phyloP scores from a whole-genome alignment of 2,329 filamentous ascomycete genomes.

The Neoascochyta sp. region DNA sequence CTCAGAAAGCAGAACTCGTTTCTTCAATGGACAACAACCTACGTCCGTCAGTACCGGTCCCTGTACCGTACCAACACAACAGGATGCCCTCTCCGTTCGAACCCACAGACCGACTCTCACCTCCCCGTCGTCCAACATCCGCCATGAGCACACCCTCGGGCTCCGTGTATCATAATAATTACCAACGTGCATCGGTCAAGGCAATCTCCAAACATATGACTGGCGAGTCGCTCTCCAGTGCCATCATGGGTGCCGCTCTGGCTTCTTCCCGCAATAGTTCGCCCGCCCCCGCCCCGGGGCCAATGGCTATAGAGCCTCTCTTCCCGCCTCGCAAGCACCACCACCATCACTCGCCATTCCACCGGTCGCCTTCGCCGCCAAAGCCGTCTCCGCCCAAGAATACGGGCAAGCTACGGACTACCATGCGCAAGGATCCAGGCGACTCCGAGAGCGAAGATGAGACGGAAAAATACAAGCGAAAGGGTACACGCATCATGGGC shows the following conservation, averaged over 20 bases:
- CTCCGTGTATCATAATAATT: constrained; percentile 39
- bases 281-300: constrained; percentile 36
- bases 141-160: constrained; percentile 18
- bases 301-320: constrained; percentile 32
- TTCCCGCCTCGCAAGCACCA: constrained; percentile 42
- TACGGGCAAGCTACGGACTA: constrained; percentile 59
- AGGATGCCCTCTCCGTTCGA: constrained; percentile 24
- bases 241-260: constrained; percentile 71
- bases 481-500: constrained; percentile 55
- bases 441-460: constrained; percentile 52
- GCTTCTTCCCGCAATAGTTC: constrained; percentile 58
- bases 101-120: constrained; percentile 20
- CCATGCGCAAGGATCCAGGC: constrained; percentile 55
- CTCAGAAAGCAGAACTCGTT: constrained; percentile 9
- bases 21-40: constrained; percentile 2
- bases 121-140: constrained; percentile 20
- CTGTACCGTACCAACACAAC: constrained; percentile 24
- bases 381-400: constrained; percentile 33
- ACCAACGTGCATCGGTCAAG: constrained; percentile 35
- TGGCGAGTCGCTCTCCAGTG: constrained; percentile 65
- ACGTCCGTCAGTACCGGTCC: constrained; percentile 2
- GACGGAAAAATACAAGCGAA: constrained; percentile 50
- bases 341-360: constrained; percentile 36
- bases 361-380: constrained; percentile 38
- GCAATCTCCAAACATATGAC: constrained; percentile 49